Percentiles rank a stretch among this genome's conserved stretches.
Evolutionary conservation across 1,139 yeast species (phyloP).

Genomic region (Hansenula lynferdii): DNA sequence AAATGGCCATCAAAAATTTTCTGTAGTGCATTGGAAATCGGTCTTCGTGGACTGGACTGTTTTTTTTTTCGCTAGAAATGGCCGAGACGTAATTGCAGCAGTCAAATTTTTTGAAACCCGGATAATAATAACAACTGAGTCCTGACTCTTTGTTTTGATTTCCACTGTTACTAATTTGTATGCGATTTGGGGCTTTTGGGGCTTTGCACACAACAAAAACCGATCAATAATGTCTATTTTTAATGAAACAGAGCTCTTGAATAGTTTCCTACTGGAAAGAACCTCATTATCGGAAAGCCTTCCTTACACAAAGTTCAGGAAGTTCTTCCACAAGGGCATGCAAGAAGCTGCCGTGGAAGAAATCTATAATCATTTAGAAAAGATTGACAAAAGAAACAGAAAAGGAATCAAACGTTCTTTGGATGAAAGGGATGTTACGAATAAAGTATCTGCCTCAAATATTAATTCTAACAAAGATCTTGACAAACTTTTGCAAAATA

Average conservation of each 20-base stretch:
- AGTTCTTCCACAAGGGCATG: slow-evolving; percentile 13
- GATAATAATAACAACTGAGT: too few relatives aligned
- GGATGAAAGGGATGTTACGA: neutral
- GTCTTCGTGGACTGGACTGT: too few relatives aligned
- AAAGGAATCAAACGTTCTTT: neutral
- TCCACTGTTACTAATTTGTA: too few relatives aligned
- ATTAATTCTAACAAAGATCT: too few relatives aligned
- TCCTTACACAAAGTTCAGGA: slow-evolving; percentile 7
- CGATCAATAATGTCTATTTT: slow-evolving; percentile 10
- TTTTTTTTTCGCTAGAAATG: neutral
- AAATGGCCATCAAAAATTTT: too few relatives aligned
- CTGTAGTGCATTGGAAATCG: too few relatives aligned
- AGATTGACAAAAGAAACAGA: neutral
- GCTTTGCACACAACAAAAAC: too few relatives aligned
- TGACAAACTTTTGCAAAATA: too few relatives aligned
- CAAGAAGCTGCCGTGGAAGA: slow-evolving; percentile 2
- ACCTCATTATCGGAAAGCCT: slow-evolving; percentile 6
- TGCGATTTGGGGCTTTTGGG: too few relatives aligned
- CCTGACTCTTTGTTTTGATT: too few relatives aligned
- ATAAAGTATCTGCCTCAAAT: neutral
- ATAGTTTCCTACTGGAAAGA: slow-evolving; percentile 14
- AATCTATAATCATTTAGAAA: slow-evolving; percentile 5
- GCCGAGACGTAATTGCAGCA: too few relatives aligned
- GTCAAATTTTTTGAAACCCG: too few relatives aligned
- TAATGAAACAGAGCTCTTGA: slow-evolving; percentile 13